Conservation (phyloP, 208 protist genomes). For the Spongospora subterranea region DNA sequence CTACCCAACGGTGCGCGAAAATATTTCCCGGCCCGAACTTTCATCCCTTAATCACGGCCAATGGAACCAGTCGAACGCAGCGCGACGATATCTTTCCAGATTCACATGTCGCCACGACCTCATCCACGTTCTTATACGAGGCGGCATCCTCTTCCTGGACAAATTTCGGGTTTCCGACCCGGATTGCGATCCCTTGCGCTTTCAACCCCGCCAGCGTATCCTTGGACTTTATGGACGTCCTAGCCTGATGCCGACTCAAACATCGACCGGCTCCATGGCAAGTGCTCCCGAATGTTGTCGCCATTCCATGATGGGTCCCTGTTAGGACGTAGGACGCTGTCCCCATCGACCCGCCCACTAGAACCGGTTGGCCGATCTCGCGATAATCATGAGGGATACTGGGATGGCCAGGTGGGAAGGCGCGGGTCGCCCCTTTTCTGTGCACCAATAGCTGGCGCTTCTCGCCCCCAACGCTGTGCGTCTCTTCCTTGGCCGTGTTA, state of each 20-base stretch:
- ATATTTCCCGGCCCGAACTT: no score
- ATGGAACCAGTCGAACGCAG: slow-evolving; percentile 77
- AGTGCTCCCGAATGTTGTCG: slow-evolving; percentile 79
- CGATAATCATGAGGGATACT: slow-evolving; percentile 83
- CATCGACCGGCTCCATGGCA: slow-evolving; percentile 86
- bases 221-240: slow-evolving; percentile 65
- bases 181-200: slow-evolving; percentile 77
- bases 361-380: slow-evolving; percentile 83
- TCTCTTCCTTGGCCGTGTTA: slow-evolving; percentile 84
- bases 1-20: no score
- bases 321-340: slow-evolving; percentile 83
- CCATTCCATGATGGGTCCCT: slow-evolving; percentile 78
- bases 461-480: slow-evolving; percentile 79
- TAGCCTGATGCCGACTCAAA: slow-evolving; percentile 71
- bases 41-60: slow-evolving; percentile 85
- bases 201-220: slow-evolving; percentile 74
- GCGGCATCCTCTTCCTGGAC: slow-evolving; percentile 84
- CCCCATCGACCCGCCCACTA: slow-evolving; percentile 89
- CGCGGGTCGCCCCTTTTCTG: slow-evolving; percentile 86
- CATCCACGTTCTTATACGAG: slow-evolving; percentile 84
- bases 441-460: slow-evolving; percentile 79
- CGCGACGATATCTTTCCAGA: slow-evolving; percentile 81
- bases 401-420: slow-evolving; percentile 83
- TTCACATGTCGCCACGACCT: slow-evolving; percentile 75
- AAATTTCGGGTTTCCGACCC: slow-evolving; percentile 81